Evolutionary conservation across 768 basidiomycete genomes (phyloP).

Genomic region (Mycena floridula): DNA sequence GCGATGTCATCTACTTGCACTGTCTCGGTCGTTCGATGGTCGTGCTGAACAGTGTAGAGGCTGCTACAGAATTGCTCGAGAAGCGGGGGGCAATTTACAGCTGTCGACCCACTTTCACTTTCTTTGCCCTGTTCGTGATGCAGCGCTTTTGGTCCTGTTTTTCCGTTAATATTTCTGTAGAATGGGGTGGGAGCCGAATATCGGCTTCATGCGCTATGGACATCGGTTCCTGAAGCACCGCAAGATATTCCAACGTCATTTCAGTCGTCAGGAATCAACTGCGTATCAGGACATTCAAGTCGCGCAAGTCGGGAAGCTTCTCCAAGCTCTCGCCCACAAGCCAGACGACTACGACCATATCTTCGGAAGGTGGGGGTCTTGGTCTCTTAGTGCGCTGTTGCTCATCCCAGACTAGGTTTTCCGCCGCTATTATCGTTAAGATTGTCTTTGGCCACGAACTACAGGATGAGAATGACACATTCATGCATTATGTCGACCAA

Average conservation of each 20-base stretch:
- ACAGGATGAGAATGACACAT: slow-evolving; percentile 9
- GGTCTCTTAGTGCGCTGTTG: neutral
- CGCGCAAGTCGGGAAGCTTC: too few relatives aligned
- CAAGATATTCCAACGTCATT: slow-evolving; percentile 8
- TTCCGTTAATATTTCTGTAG: slow-evolving; percentile 1
- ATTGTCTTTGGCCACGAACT: slow-evolving; percentile 14
- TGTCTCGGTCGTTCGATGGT: slow-evolving; percentile 5
- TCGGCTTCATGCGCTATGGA: slow-evolving; percentile 13
- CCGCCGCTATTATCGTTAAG: slow-evolving; percentile 9
- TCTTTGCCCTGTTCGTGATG: slow-evolving; percentile 2
- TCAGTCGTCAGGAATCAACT: too few relatives aligned
- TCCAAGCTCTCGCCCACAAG: neutral
- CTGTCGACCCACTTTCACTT: slow-evolving; percentile 19
- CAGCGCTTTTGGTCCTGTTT: neutral
- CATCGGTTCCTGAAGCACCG: slow-evolving; percentile 12
- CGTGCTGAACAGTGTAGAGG: slow-evolving; percentile 4
- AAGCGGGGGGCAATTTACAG: slow-evolving; percentile 19
- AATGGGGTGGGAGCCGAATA: slow-evolving; percentile 11
- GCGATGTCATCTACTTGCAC: slow-evolving; percentile 4
- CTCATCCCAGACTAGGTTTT: slow-evolving; percentile 8
- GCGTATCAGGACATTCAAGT: too few relatives aligned
- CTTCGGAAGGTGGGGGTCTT: neutral
- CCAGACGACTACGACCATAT: neutral
- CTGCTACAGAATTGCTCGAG: slow-evolving; percentile 8
- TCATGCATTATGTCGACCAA: slow-evolving; percentile 6